phyloP scores from a whole-genome alignment of 2,329 filamentous ascomycete species.

The Ophiocordyceps camponoti-saundersi region DNA sequence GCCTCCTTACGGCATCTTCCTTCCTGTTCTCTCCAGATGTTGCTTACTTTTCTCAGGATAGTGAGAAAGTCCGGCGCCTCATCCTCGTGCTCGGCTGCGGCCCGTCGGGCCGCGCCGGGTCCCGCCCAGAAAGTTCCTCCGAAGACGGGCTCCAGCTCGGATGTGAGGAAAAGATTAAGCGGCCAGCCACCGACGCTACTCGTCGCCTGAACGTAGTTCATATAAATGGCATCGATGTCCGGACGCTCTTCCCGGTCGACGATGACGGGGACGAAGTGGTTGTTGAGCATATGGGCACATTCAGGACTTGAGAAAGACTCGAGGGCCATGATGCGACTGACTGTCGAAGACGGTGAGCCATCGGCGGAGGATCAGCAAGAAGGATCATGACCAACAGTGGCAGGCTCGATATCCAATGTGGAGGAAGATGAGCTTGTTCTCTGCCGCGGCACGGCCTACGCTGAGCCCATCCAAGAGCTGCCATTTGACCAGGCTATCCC shows the following conservation, averaged over 20 bases:
- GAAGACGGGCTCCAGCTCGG: conserved; percentile 83
- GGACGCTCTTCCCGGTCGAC: conserved; percentile 88
- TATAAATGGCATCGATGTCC: conserved; percentile 89
- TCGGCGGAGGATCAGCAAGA: conserved; percentile 2
- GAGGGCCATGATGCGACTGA: conserved; percentile 79
- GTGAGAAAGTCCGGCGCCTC: conserved; percentile 65
- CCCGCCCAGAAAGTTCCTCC: conserved; percentile 94
- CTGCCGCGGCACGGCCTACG: conserved; percentile 55
- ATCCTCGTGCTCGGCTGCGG: conserved; percentile 23
- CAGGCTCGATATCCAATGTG: conserved; percentile 93
- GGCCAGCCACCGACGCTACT: conserved; percentile 88
- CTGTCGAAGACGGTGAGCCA: conserved; percentile 19
- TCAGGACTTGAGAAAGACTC: conserved; percentile 79
- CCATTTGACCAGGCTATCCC: conserved; percentile 76
- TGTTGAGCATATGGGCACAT: conserved; percentile 69
- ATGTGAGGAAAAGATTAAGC: conserved; percentile 89
- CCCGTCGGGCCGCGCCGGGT: conserved; percentile 37
- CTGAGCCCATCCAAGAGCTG: conserved; percentile 72
- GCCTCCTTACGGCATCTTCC: conserved; percentile 70
- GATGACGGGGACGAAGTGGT: conserved; percentile 77
- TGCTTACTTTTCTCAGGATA: conserved; percentile 62
- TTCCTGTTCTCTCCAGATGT: conserved; percentile 70
- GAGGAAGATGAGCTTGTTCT: conserved; percentile 81
- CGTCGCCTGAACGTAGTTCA: conserved; percentile 94
- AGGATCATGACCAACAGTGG: conserved; percentile 50